phyloP scores from a whole-genome alignment of 1,284 basidiomycete species.

The Trichosporon coremiiforme region DNA sequence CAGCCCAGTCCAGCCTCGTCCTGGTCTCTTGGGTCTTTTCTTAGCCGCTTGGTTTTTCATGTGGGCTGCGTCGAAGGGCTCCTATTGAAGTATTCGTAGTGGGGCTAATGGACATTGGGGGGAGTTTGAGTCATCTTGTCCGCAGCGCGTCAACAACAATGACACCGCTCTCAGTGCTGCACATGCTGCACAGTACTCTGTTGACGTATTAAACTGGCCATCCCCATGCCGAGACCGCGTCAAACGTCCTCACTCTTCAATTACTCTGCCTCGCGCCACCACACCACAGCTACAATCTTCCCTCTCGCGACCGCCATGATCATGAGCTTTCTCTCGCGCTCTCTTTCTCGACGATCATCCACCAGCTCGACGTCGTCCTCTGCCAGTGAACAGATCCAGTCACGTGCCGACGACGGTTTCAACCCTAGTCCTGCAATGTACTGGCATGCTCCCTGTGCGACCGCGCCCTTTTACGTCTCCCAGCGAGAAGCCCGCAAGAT shows the following conservation, averaged over 20 bases:
- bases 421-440: constrained; percentile 16
- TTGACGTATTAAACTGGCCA: constrained; percentile 10
- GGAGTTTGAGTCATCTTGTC: background rate
- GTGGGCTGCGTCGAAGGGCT: background rate
- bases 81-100: background rate
- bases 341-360: constrained; percentile 5
- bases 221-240: background rate
- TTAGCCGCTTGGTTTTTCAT: constrained; percentile 5
- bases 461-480: constrained; percentile 2
- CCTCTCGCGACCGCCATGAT: background rate
- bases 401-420: constrained; percentile 5
- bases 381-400: background rate
- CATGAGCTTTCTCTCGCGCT: constrained; percentile 11
- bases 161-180: background rate
- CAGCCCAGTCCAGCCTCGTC: constrained; percentile 7
- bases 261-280: background rate
- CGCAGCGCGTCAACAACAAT: constrained; percentile 4
- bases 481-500: constrained; percentile 7
- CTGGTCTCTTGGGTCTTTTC: constrained; percentile 5
- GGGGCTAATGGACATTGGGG: constrained; percentile 12
- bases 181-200: constrained; percentile 1
- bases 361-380: background rate
- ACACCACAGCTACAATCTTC: background rate
- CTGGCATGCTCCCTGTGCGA: constrained; percentile 9
- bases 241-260: background rate